These are phyloP conservation scores for Fraxinus excelsior DNA, from an alignment of 257 asterid genomes.

Conservation along the genomic window DNA sequence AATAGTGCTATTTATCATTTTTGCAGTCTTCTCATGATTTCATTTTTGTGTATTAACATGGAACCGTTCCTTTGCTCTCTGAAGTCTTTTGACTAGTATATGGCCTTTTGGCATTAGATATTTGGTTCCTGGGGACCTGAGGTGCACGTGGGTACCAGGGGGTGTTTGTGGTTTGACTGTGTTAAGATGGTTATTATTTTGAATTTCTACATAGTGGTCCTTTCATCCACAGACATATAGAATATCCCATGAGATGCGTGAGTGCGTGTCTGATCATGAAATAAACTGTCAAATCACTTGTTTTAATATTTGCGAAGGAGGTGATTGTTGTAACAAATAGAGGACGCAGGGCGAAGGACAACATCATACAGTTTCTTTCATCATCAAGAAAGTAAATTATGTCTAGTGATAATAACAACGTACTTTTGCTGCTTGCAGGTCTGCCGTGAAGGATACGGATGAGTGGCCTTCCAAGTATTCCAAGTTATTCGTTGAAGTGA, in stretches of 20 bases:
- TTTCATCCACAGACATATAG: neutral
- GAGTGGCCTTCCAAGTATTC: slow-evolving; percentile 99
- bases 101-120: neutral
- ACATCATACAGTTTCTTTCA: slow-evolving; percentile 16
- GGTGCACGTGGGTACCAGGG: neutral
- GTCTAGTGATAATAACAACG: slow-evolving; percentile 13
- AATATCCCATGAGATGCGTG: neutral
- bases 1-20: neutral
- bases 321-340: neutral
- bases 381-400: slow-evolving; percentile 2
- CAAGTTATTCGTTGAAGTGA: slow-evolving; percentile 85
- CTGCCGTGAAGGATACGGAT: slow-evolving; percentile 85
- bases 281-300: neutral
- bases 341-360: slow-evolving; percentile 9
- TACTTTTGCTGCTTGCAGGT: slow-evolving; percentile 44
- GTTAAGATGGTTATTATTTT: neutral
- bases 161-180: neutral
- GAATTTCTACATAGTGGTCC: neutral
- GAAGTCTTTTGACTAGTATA: neutral
- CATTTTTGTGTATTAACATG: neutral
- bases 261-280: neutral
- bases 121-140: neutral
- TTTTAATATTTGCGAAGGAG: neutral
- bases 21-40: slow-evolving; percentile 7
- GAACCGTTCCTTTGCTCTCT: neutral